These are phyloP conservation scores for Phialemoniopsis sp. DNA, from an alignment of 2,329 filamentous ascomycete genomes.

Conservation along the genomic window DNA sequence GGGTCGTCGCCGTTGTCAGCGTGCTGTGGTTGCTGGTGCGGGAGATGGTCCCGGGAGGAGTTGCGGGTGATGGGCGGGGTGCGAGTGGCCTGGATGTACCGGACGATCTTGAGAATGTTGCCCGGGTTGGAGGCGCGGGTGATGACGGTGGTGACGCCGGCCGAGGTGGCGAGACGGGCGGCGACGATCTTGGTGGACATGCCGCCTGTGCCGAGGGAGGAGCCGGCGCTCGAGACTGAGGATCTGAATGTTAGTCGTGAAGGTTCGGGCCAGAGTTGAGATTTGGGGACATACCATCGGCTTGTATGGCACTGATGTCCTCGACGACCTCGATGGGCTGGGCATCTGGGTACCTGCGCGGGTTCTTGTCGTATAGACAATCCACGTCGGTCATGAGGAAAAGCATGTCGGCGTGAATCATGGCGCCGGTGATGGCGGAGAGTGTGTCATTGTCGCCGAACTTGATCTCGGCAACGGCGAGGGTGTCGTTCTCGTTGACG, in stretches of 20 bases:
- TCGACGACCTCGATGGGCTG: constrained; percentile 88
- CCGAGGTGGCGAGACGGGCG: constrained; percentile 85
- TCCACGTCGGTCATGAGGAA: constrained; percentile 99
- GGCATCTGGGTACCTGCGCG: constrained; percentile 78
- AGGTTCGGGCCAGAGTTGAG: neutral
- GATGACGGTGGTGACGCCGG: constrained; percentile 93
- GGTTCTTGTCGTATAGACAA: constrained; percentile 95
- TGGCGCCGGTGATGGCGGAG: constrained; percentile 92
- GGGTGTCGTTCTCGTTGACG: constrained; percentile 97
- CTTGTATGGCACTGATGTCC: constrained; percentile 77
- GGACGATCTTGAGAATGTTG: constrained; percentile 84
- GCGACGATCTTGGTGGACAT: constrained; percentile 98
- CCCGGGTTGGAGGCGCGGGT: constrained; percentile 90
- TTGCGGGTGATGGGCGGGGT: constrained; percentile 22
- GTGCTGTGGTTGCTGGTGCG: constrained; percentile 4
- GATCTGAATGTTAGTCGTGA: neutral
- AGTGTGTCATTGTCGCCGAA: constrained; percentile 98
- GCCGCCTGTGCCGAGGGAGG: constrained; percentile 84
- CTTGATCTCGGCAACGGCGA: constrained; percentile 97
- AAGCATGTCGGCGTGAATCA: constrained; percentile 94
- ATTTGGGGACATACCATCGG: constrained; percentile 56
- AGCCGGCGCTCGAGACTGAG: constrained; percentile 81
- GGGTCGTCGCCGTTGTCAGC: constrained; percentile 26
- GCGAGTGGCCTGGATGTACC: constrained; percentile 66
- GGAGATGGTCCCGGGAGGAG: neutral